Conservation (phyloP, 2,329 filamentous ascomycete genomes). For the Hypocrella siamensis region DNA sequence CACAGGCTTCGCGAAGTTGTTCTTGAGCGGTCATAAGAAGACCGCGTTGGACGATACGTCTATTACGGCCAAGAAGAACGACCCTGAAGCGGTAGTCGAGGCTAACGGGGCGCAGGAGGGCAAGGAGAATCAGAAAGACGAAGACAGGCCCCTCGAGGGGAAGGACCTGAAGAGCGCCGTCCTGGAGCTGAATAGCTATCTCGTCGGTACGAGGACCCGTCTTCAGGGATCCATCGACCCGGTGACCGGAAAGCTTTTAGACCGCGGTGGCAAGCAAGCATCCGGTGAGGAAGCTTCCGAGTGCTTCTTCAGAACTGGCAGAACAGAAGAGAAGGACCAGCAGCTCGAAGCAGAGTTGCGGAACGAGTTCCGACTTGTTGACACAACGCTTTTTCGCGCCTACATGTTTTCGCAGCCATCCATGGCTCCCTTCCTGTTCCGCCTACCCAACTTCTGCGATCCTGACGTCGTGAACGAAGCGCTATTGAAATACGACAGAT, state of each 20-base stretch:
- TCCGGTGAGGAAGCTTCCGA: constrained; percentile 36
- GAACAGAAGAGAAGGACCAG: constrained; percentile 34
- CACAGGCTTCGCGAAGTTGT: constrained; percentile 37
- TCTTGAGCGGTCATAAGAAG: constrained; percentile 31
- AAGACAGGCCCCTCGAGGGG: constrained; percentile 48
- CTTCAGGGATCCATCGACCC: constrained; percentile 48
- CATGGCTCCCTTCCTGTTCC: constrained; percentile 78
- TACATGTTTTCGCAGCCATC: constrained; percentile 88
- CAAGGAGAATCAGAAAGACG: constrained; percentile 19
- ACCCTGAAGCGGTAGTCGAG: constrained; percentile 33
- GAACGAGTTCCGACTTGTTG: constrained; percentile 68
- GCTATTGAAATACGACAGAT: constrained; percentile 72
- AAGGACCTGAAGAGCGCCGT: constrained; percentile 75
- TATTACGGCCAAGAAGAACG: constrained; percentile 40
- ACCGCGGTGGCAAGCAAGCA: constrained; percentile 25
- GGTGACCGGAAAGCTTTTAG: constrained; percentile 44
- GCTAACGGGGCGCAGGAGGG: constrained; percentile 42
- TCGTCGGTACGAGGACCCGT: constrained; percentile 66
- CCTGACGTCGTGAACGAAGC: constrained; percentile 90
- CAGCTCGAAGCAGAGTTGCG: constrained; percentile 57
- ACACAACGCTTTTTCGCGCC: constrained; percentile 84
- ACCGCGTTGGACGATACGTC: constrained; percentile 39
- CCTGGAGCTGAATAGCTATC: constrained; percentile 68
- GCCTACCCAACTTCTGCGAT: constrained; percentile 93
- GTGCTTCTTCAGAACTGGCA: constrained; percentile 32